These are phyloP conservation scores for Ganoderma multipileum DNA, from an alignment of 1,284 basidiomycete species.

Conservation along the genomic window DNA sequence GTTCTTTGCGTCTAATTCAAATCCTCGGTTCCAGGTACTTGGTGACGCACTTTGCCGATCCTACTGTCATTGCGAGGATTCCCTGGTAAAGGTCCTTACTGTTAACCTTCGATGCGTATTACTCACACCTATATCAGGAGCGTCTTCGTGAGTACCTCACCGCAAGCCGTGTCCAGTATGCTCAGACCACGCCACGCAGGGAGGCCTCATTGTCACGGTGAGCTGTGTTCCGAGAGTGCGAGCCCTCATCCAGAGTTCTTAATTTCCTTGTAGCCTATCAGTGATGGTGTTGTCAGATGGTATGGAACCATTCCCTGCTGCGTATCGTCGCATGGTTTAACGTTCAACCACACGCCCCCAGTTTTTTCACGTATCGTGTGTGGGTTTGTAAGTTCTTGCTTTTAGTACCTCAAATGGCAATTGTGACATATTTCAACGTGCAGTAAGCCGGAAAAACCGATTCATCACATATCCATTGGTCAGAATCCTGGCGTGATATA, in stretches of 20 bases:
- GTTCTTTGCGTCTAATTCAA: neutral
- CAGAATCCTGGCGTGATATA: no score
- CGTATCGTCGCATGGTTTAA: neutral
- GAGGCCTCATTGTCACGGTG: neutral
- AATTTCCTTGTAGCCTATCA: neutral
- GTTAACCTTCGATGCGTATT: neutral
- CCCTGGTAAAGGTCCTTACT: conserved; percentile 7
- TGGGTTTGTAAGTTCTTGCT: neutral
- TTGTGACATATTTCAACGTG: neutral
- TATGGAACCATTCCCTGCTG: neutral
- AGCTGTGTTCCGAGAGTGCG: neutral
- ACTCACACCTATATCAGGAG: neutral
- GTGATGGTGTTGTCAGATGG: neutral
- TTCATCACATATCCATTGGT: neutral
- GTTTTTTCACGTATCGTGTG: neutral
- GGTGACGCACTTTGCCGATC: conserved; percentile 5
- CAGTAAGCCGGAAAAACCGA: neutral
- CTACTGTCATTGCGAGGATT: neutral
- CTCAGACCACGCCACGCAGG: neutral
- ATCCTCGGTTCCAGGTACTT: neutral
- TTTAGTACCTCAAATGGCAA: no score
- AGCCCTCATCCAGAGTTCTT: neutral
- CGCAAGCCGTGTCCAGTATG: no score
- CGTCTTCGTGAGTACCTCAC: conserved; percentile 4
- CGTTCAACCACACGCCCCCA: neutral